Evolutionary conservation across 192 early-diverging fungal species (phyloP).

Genomic region (Coemansia guatemalensis): DNA sequence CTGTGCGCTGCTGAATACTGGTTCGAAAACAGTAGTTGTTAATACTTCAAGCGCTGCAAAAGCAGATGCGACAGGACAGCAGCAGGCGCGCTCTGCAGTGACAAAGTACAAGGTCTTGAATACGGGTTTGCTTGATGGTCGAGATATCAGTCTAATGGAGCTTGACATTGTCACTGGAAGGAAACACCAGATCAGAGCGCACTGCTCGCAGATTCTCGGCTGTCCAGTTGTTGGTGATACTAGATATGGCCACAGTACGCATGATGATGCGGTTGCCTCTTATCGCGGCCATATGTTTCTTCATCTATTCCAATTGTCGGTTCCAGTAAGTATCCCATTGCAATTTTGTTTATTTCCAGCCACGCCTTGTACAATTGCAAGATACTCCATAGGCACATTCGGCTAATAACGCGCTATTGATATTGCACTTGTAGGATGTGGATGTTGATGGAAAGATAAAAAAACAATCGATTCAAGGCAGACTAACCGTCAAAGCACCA

Average conservation of each 20-base stretch:
- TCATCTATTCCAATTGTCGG: slow-evolving; percentile 19
- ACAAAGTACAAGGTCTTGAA: slow-evolving; percentile 24
- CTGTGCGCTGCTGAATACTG: slow-evolving; percentile 9
- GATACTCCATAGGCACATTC: too few relatives aligned
- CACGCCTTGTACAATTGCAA: too few relatives aligned
- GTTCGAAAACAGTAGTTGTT: not conserved
- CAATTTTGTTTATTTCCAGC: too few relatives aligned
- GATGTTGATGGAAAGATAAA: too few relatives aligned
- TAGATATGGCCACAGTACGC: slow-evolving; percentile 8
- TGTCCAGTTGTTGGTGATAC: slow-evolving; percentile 35
- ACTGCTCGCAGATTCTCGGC: slow-evolving; percentile 30
- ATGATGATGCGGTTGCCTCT: not conserved
- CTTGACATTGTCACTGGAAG: slow-evolving; percentile 34
- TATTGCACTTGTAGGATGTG: too few relatives aligned
- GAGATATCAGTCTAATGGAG: slow-evolving; percentile 12
- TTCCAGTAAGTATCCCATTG: slow-evolving; percentile 16
- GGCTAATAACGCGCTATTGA: too few relatives aligned
- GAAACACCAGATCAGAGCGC: slow-evolving; percentile 46
- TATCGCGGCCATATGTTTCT: slow-evolving; percentile 12
- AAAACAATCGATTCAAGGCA: too few relatives aligned
- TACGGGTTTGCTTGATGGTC: slow-evolving; percentile 5
- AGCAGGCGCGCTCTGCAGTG: slow-evolving; percentile 10
- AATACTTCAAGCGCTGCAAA: not conserved
- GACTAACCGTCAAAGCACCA: slow-evolving; percentile 17
- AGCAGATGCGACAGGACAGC: not conserved